Conservation (phyloP, 805 yeast species). For the Wickerhamiella spandovensis region DNA sequence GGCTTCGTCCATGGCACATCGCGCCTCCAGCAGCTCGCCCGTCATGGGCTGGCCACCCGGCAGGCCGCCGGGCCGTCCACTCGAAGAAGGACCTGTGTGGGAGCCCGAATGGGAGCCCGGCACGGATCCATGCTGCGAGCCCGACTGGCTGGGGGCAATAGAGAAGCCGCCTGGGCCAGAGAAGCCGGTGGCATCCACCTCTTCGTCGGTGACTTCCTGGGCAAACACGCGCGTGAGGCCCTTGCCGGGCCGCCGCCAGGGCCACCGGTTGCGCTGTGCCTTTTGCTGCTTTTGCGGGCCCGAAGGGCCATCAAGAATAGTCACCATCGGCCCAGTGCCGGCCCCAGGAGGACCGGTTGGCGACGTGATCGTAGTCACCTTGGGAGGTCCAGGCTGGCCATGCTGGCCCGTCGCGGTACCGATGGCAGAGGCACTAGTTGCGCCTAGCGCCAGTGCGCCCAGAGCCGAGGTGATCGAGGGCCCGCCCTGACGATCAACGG, state of each 20-base stretch:
- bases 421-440: neutral
- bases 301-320: conserved; percentile 1
- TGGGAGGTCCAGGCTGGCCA: too few relatives aligned
- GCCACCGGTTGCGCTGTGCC: conserved; percentile 2
- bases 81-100: neutral
- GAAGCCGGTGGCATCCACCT: neutral
- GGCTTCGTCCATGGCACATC: conserved; percentile 11
- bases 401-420: neutral
- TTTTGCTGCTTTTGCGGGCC: neutral
- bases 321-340: conserved; percentile 2
- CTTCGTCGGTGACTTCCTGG: conserved; percentile 1
- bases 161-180: neutral
- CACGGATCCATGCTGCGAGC: too few relatives aligned
- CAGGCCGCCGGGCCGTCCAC: neutral
- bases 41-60: neutral
- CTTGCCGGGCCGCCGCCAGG: conserved; percentile 3
- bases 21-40: neutral
- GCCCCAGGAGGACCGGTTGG: neutral
- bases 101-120: too few relatives aligned
- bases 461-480: neutral
- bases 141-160: neutral
- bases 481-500: neutral
- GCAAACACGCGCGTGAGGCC: conserved; percentile 1
- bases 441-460: neutral
- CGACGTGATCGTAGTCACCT: too few relatives aligned